Evolutionary conservation across 305 asterid genomes (phyloP), one percentile per base, ranked within the genome.

Genomic region (Galium porrigens): DNA sequence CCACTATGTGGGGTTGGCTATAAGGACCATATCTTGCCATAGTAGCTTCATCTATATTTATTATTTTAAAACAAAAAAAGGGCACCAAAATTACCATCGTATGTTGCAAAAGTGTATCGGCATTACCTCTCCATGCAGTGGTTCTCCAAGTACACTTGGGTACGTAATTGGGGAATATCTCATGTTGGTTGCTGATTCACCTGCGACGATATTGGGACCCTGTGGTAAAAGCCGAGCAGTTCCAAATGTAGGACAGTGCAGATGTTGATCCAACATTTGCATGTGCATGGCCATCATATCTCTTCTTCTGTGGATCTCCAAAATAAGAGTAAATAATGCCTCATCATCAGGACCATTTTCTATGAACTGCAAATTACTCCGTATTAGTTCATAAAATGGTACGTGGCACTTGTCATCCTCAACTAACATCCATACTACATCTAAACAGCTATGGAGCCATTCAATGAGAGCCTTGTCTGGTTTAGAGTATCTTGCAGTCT

Each of bases 211-310:
- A 69, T 81, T 61, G 69, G 91, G 71, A 63, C 88, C 96, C 78
- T 89, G 99, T 66, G 86, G 86, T 78, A 89, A 78, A 71, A 89
- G 94, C 74, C 99, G 83, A 66, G 96, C 86, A 67, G 89, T 89
- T 73, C 97, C 99, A 79, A 92, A 92, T 49, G 99, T 80, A 54
- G 99, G 99, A 81, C 99, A 89, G 70, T 92, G 97, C 68, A 92
- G 94, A 77, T 92, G 99, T 57, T 87, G 96, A 76, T 92, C 99
- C 71, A 92, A 82, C 99, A 92, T 92, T 79, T 85, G 96, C 99
- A 87, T 89, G 84, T 92, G 97, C 73, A 82, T 83, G 49, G 97
- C 95, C 94, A 92, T 84, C 94, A 84, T 84, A 83, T 92, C 99
- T 72, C 97, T 81, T 80, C 95, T 84, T 79, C 91, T 75, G 65